phyloP scores from a whole-genome alignment of 805 yeast genomes.

The Candida incommunis region DNA sequence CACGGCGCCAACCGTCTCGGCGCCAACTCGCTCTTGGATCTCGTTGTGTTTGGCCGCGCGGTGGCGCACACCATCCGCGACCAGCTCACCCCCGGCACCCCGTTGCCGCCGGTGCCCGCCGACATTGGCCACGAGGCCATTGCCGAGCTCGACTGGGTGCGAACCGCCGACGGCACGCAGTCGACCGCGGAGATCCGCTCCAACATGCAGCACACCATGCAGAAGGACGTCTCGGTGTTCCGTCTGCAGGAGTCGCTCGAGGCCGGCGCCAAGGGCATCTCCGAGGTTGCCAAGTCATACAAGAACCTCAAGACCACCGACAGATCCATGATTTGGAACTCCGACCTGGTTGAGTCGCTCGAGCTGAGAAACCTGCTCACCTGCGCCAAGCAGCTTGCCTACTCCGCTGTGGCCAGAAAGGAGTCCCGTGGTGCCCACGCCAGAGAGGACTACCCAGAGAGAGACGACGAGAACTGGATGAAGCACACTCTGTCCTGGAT shows the following conservation, averaged over 20 bases:
- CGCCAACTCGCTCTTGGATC: slow-evolving; percentile 91
- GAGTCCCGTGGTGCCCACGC: slow-evolving; percentile 99
- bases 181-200: slow-evolving; percentile 81
- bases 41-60: slow-evolving; percentile 97
- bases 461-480: slow-evolving; percentile 97
- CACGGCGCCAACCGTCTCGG: slow-evolving; percentile 99
- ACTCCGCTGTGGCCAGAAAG: slow-evolving; percentile 83
- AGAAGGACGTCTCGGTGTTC: slow-evolving; percentile 91
- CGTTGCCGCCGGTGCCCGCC: slow-evolving; percentile 68
- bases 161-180: slow-evolving; percentile 72
- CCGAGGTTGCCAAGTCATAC: slow-evolving; percentile 60
- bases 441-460: slow-evolving; percentile 90
- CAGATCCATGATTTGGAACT: slow-evolving; percentile 98
- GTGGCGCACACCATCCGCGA: slow-evolving; percentile 87
- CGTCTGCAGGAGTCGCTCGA: slow-evolving; percentile 86
- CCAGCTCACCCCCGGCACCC: slow-evolving; percentile 73
- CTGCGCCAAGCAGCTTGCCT: slow-evolving; percentile 93
- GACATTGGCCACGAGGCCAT: slow-evolving; percentile 84
- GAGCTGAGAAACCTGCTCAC: slow-evolving; percentile 94
- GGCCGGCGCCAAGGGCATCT: slow-evolving; percentile 74
- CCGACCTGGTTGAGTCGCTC: slow-evolving; percentile 89
- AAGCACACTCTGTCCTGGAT: slow-evolving; percentile 96
- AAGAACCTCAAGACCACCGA: slow-evolving; percentile 75
- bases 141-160: slow-evolving; percentile 75
- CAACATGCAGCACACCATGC: slow-evolving; percentile 93